Conservation (phyloP, 768 basidiomycete genomes). For the Phanerodontia chrysosporium region DNA sequence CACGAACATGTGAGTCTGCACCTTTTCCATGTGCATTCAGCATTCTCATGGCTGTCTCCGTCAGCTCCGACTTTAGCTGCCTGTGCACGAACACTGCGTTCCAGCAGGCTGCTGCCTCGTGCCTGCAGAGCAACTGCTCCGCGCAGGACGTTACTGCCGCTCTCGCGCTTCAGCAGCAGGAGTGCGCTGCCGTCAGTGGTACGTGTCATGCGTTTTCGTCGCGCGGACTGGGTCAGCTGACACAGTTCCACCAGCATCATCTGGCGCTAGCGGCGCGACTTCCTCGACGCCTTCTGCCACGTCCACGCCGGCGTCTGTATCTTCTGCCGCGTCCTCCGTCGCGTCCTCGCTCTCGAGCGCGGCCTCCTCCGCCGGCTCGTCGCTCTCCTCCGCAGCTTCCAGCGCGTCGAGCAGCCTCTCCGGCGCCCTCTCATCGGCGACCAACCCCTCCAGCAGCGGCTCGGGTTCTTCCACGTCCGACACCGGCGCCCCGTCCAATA, state of each 20-base stretch:
- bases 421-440: constrained; percentile 5
- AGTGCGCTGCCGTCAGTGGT: constrained; percentile 28
- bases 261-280: background rate
- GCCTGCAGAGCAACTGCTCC: constrained; percentile 34
- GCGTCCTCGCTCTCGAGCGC: background rate
- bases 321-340: background rate
- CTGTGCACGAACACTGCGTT: constrained; percentile 35
- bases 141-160: constrained; percentile 29
- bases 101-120: constrained; percentile 30
- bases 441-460: background rate
- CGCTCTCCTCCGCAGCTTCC: background rate
- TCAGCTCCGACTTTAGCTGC: constrained; percentile 37
- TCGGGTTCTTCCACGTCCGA: background rate
- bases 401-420: background rate
- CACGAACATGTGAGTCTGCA: constrained; percentile 12
- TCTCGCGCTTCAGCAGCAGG: constrained; percentile 20
- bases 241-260: background rate
- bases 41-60: background rate
- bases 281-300: background rate
- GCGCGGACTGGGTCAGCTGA: too few species aligned
- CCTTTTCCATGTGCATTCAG: background rate
- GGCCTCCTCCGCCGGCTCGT: constrained; percentile 3
- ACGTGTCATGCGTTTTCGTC: background rate
- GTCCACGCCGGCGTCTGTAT: background rate
- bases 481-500: background rate